A percentile compares a stretch with the other conserved stretches of the same genome.
Conservation (phyloP, 2,329 filamentous ascomycete species). For the Xylariaceae sp. region DNA sequence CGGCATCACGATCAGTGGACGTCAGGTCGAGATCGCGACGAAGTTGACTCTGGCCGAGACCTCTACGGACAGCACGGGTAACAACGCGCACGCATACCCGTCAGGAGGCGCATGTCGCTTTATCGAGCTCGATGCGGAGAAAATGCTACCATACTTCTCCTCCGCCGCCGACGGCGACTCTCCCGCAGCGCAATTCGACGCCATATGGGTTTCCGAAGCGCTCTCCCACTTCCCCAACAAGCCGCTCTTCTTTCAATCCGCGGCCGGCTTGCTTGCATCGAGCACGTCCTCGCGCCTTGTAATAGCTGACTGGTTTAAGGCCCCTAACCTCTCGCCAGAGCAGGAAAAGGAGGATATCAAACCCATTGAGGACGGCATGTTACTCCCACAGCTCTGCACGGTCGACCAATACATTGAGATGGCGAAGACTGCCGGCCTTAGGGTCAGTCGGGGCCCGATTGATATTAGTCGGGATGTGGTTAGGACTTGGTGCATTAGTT, state of each 20-base stretch:
- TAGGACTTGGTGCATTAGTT: slow-evolving; percentile 49
- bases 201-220: slow-evolving; percentile 58
- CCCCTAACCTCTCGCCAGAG: slow-evolving; percentile 39
- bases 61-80: background rate
- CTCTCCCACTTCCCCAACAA: slow-evolving; percentile 58
- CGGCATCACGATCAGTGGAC: slow-evolving; percentile 55
- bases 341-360: slow-evolving; percentile 47
- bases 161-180: slow-evolving; percentile 22
- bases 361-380: slow-evolving; percentile 58
- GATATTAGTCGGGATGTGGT: slow-evolving; percentile 55
- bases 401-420: slow-evolving; percentile 48
- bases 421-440: slow-evolving; percentile 45
- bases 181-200: slow-evolving; percentile 39
- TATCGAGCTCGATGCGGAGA: slow-evolving; percentile 56
- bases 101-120: slow-evolving; percentile 41
- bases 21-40: slow-evolving; percentile 54
- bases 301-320: slow-evolving; percentile 59
- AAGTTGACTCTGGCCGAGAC: slow-evolving; percentile 40
- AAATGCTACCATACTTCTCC: slow-evolving; percentile 50
- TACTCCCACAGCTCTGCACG: slow-evolving; percentile 52
- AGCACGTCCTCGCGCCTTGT: slow-evolving; percentile 49
- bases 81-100: slow-evolving; percentile 5
- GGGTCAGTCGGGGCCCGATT: slow-evolving; percentile 42
- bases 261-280: slow-evolving; percentile 41
- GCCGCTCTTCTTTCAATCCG: slow-evolving; percentile 52